Conservation (phyloP, 306 rosid genomes). For the Cucurbita maxima region DNA sequence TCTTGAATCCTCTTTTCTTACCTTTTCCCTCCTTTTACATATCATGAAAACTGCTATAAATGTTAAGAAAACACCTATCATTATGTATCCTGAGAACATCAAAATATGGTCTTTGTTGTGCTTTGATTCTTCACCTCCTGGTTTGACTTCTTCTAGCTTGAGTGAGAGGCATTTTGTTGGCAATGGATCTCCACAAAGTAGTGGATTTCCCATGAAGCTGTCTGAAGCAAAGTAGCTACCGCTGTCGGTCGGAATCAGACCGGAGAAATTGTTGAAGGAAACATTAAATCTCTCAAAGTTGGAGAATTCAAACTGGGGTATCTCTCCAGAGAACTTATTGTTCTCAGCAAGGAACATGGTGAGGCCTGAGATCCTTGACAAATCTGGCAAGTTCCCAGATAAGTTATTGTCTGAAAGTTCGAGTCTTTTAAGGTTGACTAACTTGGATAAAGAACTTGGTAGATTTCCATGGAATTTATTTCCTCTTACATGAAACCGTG, state of each 20-base stretch:
- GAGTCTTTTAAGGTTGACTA: constrained; percentile 29
- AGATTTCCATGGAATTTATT: constrained; percentile 45
- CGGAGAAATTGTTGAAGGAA: constrained; percentile 43
- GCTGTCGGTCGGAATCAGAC: constrained; percentile 25
- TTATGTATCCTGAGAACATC: constrained; percentile 53
- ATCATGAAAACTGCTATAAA: constrained; percentile 19
- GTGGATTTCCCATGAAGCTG: constrained; percentile 51
- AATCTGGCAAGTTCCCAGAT: constrained; percentile 36
- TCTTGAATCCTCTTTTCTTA: constrained; percentile 23
- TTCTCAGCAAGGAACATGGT: constrained; percentile 42
- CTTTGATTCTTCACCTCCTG: constrained; percentile 24
- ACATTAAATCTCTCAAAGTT: constrained; percentile 35
- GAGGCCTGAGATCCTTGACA: constrained; percentile 54
- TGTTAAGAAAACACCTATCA: constrained; percentile 25
- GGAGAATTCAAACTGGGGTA: constrained; percentile 45
- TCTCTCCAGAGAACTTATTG: constrained; percentile 34
- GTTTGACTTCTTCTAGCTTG: not conserved
- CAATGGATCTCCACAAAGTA: constrained; percentile 47
- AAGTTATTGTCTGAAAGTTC: constrained; percentile 46
- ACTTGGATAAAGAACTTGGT: constrained; percentile 40
- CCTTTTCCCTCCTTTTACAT: constrained; percentile 24
- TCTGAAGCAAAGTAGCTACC: constrained; percentile 20
- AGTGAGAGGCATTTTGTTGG: constrained; percentile 21
- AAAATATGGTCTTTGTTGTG: constrained; percentile 10
- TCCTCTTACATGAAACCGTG: constrained; percentile 23